A percentile compares a stretch with the other conserved stretches of the same genome.
These are phyloP conservation scores for Chondrostereum purpureum DNA, from an alignment of 1,284 basidiomycete species.

Conservation along the genomic window DNA sequence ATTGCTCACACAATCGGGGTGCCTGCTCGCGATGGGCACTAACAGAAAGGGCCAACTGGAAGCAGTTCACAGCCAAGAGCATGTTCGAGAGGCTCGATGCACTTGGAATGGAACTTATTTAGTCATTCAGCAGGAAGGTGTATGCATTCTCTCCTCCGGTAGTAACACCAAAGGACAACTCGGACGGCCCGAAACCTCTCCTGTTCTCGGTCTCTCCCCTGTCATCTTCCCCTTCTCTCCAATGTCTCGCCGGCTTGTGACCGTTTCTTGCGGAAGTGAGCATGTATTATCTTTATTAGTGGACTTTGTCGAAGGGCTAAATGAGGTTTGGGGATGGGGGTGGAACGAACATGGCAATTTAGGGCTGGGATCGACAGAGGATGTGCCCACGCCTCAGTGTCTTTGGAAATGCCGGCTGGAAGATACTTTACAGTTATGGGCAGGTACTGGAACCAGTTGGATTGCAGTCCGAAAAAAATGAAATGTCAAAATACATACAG, in stretches of 20 bases:
- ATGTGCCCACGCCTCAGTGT: constrained; percentile 40
- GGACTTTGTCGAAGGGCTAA: constrained; percentile 9
- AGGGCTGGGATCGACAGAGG: constrained; percentile 54
- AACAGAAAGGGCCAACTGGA: constrained; percentile 65
- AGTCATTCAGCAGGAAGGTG: constrained; percentile 22
- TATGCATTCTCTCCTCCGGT: constrained; percentile 47
- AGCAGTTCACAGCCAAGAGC: constrained; percentile 24
- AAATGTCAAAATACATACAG: too few species aligned
- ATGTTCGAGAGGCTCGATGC: constrained; percentile 42
- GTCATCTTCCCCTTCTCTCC: constrained; percentile 32
- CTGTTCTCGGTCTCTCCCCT: constrained; percentile 14
- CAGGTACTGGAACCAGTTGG: constrained; percentile 75
- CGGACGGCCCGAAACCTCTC: constrained; percentile 29
- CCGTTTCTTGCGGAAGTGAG: constrained; percentile 67
- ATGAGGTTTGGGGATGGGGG: constrained; percentile 76
- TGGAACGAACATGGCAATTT: constrained; percentile 97
- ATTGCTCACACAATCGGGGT: constrained; percentile 43
- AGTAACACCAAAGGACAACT: constrained; percentile 69
- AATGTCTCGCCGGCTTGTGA: constrained; percentile 12
- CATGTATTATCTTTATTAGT: constrained; percentile 55
- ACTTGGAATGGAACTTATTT: constrained; percentile 84
- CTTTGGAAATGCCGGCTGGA: constrained; percentile 39
- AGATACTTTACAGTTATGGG: constrained; percentile 44
- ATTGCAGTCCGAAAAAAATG: constrained; percentile 26
- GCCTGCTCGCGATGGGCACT: constrained; percentile 52